Evolutionary conservation across 2,329 filamentous ascomycete species (phyloP), one percentile per base, ranked within the genome.

Genomic region (Onygenales sp.): DNA sequence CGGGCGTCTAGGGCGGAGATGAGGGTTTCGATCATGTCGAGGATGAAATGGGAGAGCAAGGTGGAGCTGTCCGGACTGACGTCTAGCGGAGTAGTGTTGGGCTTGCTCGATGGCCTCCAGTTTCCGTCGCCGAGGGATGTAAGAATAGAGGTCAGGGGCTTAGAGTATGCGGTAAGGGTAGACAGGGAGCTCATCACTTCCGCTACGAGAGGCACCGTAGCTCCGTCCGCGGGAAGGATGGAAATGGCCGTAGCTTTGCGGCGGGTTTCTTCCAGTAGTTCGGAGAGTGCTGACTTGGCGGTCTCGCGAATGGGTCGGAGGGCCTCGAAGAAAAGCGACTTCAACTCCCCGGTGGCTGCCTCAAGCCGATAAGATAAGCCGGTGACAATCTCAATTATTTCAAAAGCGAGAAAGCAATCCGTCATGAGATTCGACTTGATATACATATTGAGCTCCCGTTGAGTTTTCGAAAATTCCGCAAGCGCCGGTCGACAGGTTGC

Each of bases 321-420:
- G 7, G 89, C 88, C 52, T 94, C 88, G 4, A 88, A 85, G 50
- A 98, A 81, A 5, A 88, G 81, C 33, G 81, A 77, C 66, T 95
- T 95, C 54, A 96, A 77, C 63, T 95, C 89, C 2, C 89, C 89
- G 0, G 90, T 95, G 56, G 86, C 84, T 4, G 81, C 80, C 58
- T 95, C 92, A 3, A 98, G 74, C 40, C 86, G 84, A 53, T 84
- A 85, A 2, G 89, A 90, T 47, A 95, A 77, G 10, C 80, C 80
- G 0, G 88, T 87, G 46, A 97, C 83, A 56, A 96, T 88, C 63
- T 95, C 92, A 34, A 94, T 88, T 34, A 97, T 88, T 66, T 98
- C 93, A 67, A 95, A 98, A 6, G 90, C 90, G 48, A 98, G 79
- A 67, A 88, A 97, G 70, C 92, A 97, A 68, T 98, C 93, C 0